Evolutionary conservation across 495 filamentous ascomycete genomes (phyloP).

Genomic region (Aspergillus panamensis): DNA sequence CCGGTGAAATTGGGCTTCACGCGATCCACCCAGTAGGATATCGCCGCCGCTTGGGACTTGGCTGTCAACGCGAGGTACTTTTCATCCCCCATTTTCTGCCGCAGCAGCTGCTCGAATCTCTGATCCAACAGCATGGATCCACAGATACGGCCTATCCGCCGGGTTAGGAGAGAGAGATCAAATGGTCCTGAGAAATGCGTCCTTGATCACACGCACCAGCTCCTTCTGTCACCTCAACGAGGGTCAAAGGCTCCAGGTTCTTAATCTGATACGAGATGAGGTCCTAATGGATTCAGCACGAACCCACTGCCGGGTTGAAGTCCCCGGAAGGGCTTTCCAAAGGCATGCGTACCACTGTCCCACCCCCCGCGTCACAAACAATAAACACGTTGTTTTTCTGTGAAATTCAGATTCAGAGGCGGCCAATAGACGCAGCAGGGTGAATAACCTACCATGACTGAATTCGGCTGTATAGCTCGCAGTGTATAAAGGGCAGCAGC

Average conservation of each 20-base stretch:
- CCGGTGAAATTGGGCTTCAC: conserved; percentile 22
- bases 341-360: conserved; percentile 56
- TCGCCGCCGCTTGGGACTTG: conserved; percentile 5
- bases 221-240: conserved; percentile 24
- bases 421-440: not conserved
- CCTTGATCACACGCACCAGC: conserved; percentile 20
- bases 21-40: conserved; percentile 26
- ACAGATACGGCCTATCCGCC: conserved; percentile 44
- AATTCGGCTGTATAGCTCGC: conserved; percentile 28
- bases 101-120: conserved; percentile 45
- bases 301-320: no score
- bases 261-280: conserved; percentile 38
- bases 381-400: conserved; percentile 46
- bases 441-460: conserved; percentile 10
- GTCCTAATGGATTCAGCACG: conserved; percentile 35
- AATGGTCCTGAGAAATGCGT: not conserved
- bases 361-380: conserved; percentile 57
- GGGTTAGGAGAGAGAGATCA: conserved; percentile 1
- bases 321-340: no score
- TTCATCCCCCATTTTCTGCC: conserved; percentile 21
- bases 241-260: conserved; percentile 11
- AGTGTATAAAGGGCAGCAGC: conserved; percentile 56
- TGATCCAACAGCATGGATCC: conserved; percentile 56
- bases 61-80: conserved; percentile 11
- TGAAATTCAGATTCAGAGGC: not conserved